phyloP scores from a whole-genome alignment of 441 rosid genomes.

The Brassica balearica region DNA sequence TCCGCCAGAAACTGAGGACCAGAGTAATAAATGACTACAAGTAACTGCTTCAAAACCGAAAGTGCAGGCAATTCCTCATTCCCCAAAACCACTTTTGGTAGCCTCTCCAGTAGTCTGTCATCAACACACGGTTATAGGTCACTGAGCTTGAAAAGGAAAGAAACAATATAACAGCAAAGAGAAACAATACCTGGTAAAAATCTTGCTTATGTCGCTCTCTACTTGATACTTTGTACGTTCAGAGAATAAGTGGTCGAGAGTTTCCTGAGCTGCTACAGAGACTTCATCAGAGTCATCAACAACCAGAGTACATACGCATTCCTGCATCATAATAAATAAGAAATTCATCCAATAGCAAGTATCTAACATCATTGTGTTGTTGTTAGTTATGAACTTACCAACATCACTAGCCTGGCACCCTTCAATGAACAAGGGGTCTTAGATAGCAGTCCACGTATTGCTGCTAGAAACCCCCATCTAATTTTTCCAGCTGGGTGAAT shows the following conservation, averaged over 20 bases:
- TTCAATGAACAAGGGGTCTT: constrained; percentile 69
- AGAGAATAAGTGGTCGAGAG: constrained; percentile 61
- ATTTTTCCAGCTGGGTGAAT: constrained; percentile 76
- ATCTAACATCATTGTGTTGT: constrained; percentile 4
- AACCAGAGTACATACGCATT: constrained; percentile 78
- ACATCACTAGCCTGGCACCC: constrained; percentile 74
- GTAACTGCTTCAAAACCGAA: constrained; percentile 78
- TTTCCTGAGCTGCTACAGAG: constrained; percentile 69
- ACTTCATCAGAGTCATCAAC: constrained; percentile 83
- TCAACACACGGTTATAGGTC: constrained; percentile 11
- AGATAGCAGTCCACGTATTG: constrained; percentile 70
- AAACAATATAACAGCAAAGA: constrained; percentile 38
- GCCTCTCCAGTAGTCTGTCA: constrained; percentile 84
- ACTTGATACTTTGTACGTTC: constrained; percentile 48
- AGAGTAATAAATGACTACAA: constrained; percentile 76
- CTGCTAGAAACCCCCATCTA: constrained; percentile 76
- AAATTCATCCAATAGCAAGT: constrained; percentile 12
- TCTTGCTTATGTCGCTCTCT: constrained; percentile 60
- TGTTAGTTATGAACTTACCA: constrained; percentile 57
- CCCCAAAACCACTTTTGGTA: constrained; percentile 83
- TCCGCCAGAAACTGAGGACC: constrained; percentile 79
- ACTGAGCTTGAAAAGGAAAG: constrained; percentile 30
- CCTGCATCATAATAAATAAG: constrained; percentile 60
- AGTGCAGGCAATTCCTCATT: constrained; percentile 76
- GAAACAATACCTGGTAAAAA: constrained; percentile 72